Evolutionary conservation across 768 basidiomycete species (phyloP), one percentile per base, ranked within the genome.

Genomic region (Clavaria fumosa): DNA sequence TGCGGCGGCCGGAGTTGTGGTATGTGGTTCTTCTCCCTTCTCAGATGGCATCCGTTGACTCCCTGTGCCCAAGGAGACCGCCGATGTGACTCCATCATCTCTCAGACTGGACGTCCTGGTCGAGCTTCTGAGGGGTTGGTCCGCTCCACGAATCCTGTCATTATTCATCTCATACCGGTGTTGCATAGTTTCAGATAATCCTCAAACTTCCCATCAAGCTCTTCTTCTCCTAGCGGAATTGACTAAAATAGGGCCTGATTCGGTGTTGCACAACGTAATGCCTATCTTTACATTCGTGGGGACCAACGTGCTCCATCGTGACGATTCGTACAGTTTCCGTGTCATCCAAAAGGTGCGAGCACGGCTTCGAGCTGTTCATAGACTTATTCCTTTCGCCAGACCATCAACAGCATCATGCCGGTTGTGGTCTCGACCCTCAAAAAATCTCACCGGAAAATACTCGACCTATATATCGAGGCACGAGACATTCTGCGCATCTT

Each of bases 211-310:
- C 61, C 78, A 96, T 46, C 84, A 93, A 53, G 88, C 89, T 0
- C 62, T 97, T 2, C 65, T 96, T 18, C 65, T 97, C 22, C 79
- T 95, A 57, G 79, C 89, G 4, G 79, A 67, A 43, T 57, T 97
- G 39, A 83, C 88, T 2, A 70, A 77, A 12, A 63, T 96, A 23
- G 77, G 80, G 0, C 90, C 93, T 0, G 86, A 91, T 39, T 83
- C 88, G 7, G 86, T 93, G 21, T 64, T 97, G 9, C 86, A 84
- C 50, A 89, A 93, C 47, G 70, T 96, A 35, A 95, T 99, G 86
- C 93, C 95, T 3, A 78, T 99, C 31, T 97, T 99, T 63, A 96
- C 91, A 0, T 97, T 96, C 60, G 96, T 97, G 88, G 93, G 95
- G 14, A 86, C 91, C n/a, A 91, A 88, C 44, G 78, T 96, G 12